Evolutionary conservation across 768 basidiomycete genomes (phyloP), one percentile per base, ranked within the genome.

Genomic region (Agrocybe chaxingu): DNA sequence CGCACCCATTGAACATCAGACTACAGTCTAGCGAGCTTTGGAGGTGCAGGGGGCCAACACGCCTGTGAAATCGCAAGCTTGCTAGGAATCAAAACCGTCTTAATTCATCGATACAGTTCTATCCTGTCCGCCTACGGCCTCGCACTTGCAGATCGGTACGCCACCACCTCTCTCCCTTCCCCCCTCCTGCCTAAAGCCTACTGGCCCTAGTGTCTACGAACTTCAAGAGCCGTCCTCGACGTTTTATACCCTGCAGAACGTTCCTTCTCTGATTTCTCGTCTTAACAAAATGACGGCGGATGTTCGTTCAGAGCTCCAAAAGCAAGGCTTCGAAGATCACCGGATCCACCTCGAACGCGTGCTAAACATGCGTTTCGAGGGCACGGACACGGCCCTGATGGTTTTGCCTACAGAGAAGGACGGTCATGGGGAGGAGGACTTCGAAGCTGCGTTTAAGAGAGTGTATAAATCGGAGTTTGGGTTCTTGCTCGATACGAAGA

Each of bases 111-210:
- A 18, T 92, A 94, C 65, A 94, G 91, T 47, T 96, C 93, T 5
- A 90, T 98, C 48, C 73, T 98, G 3, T 94, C 92, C 1, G 94
- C 95, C 0, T 98, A 95, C 58, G 95, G 95, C 0, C 81, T 97
- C n/a, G 91, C 92, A 7, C 76, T 94, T 7, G 92, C 93, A 3
- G 92, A 96, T 66, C 74, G 79, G 77, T 78, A 53, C 9, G 67
- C 50, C 12, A 7, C 30, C 12, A 24, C 18, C 33, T 16, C 10
- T 13, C 37, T 11, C 43, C 16, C 19, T 6, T 32, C 45, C 7
- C 12, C 35, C 41, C 13, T 11, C 5, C 38, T 33, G 31, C 2
- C 33, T 52, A 7, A 52, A 13, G 0, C 5, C 6, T 7, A 29
- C 12, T 53, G 7, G n/a, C 19, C 7, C 50, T 16, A 92, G 92